Evolutionary conservation across 2,329 filamentous ascomycete species (phyloP), one percentile per base, ranked within the genome.

Genomic region (Pleurostoma richardsiae): DNA sequence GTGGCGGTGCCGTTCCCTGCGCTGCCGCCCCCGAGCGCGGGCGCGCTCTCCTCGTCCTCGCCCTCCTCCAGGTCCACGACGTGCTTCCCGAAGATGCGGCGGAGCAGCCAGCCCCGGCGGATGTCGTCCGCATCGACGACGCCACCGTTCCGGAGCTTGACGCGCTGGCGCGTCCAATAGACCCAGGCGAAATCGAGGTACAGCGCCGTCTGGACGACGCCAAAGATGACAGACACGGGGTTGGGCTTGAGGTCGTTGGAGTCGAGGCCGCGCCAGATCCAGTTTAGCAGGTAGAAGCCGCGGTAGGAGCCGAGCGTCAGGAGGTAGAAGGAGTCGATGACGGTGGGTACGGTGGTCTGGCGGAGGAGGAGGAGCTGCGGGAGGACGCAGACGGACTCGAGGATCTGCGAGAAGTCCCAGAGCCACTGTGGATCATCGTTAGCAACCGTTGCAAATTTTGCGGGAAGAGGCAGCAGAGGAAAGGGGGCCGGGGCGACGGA

Each of bases 141-240:
- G 5, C 90, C 89, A 40, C 92, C 92, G 54, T 82, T 85, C 51
- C 92, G 81, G 11, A 97, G 83, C 83, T 96, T 96, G 60, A 97
- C 90, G 48, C 91, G 82, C 71, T 96, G 92, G 53, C 92, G 81
- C 8, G 86, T 88, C 72, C 88, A 96, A 74, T 97, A 97, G 2
- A 97, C 90, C 90, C 91, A 96, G 33, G 90, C 90, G 63, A 97
- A 97, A 68, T 97, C 92, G 56, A 91, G 64, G 66, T 96, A 96
- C 40, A 96, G 80, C 1, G 86, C 83, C 0, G 90, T 96, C 70
- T 97, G 92, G 29, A 97, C 74, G 49, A 95, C 71, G 47, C 92
- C 92, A 59, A 95, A 96, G 51, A 95, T 80, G 61, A 94, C 81
- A 6, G 88, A 85, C 7, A 92, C 80, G 4, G 82, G 76, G 56